Evolutionary conservation across 805 yeast species (phyloP).

Genomic region (Pichia scutulata): DNA sequence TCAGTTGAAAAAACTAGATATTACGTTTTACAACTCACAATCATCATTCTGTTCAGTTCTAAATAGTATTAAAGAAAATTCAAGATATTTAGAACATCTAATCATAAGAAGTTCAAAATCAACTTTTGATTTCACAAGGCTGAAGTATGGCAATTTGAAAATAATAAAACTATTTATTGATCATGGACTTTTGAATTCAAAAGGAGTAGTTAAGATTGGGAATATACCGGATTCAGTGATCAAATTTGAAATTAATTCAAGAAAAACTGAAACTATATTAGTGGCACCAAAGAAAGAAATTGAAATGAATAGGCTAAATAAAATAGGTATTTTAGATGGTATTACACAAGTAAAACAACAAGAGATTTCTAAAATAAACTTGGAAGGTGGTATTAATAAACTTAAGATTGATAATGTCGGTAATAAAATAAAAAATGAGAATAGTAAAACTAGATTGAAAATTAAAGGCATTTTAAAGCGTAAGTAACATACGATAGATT

Average conservation of each 20-base stretch:
- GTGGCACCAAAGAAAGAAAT: neutral
- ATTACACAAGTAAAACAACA: slow-evolving; percentile 1
- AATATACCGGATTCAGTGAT: neutral
- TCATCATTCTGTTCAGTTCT: neutral
- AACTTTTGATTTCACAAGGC: slow-evolving; percentile 1
- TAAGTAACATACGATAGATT: neutral
- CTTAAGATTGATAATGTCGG: slow-evolving; percentile 5
- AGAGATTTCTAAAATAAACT: slow-evolving; percentile 1
- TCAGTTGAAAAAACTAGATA: neutral
- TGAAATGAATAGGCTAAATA: neutral
- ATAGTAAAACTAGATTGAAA: slow-evolving; percentile 1
- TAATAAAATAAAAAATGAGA: slow-evolving; percentile 3
- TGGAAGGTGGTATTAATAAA: slow-evolving; percentile 1
- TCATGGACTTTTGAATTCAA: neutral
- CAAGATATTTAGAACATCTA: neutral
- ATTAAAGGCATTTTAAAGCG: neutral
- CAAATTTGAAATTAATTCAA: slow-evolving; percentile 3
- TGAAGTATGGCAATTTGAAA: slow-evolving; percentile 1
- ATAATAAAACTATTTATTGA: neutral
- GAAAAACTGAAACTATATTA: slow-evolving; percentile 1
- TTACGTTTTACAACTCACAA: neutral
- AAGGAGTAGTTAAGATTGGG: neutral
- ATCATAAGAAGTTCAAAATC: neutral
- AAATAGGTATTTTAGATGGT: slow-evolving; percentile 4
- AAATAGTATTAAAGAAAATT: neutral